Percentiles rank a stretch among this genome's conserved stretches.
Evolutionary conservation across 2,329 filamentous ascomycete species (phyloP).

Genomic region (Pseudogymnoascus sp.): DNA sequence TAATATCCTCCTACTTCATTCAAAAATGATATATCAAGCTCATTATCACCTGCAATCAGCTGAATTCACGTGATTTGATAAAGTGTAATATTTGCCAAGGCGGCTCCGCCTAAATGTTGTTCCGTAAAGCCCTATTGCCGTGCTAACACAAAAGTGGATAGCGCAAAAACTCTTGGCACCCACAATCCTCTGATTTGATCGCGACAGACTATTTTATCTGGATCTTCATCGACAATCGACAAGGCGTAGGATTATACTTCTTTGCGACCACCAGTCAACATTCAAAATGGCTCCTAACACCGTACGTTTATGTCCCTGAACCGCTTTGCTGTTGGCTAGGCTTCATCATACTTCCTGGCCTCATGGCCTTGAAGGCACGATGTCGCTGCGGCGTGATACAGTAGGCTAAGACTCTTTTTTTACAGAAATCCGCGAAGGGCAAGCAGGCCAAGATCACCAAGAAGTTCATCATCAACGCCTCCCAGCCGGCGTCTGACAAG

Average conservation of each 20-base stretch:
- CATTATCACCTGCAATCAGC: not conserved
- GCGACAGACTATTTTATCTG: conserved; percentile 5
- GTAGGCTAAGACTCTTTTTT: conserved; percentile 83
- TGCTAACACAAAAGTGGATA: conserved; percentile 6
- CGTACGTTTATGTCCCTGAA: conserved; percentile 71
- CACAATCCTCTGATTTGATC: conserved; percentile 7
- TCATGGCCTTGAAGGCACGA: conserved; percentile 15
- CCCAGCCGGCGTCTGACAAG: conserved; percentile 97
- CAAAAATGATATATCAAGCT: not conserved
- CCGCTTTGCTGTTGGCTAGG: conserved; percentile 90
- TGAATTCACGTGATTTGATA: not conserved
- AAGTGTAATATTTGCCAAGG: not conserved
- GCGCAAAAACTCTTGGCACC: conserved; percentile 11
- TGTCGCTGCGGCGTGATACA: conserved; percentile 52
- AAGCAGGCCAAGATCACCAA: conserved; percentile 67
- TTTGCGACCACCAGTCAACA: conserved; percentile 56
- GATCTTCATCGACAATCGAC: conserved; percentile 16
- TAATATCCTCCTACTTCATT: not conserved
- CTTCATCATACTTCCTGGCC: conserved; percentile 15
- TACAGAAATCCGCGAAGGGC: conserved; percentile 53
- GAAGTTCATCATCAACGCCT: conserved; percentile 97
- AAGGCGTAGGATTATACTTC: conserved; percentile 50
- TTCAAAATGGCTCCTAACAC: conserved; percentile 76
- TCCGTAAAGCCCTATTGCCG: not conserved
- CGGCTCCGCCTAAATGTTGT: not conserved